A percentile compares a stretch with the other conserved stretches of the same genome.
Conservation (phyloP, 2,329 filamentous ascomycete genomes). For the Coniochaeta prunicola region DNA sequence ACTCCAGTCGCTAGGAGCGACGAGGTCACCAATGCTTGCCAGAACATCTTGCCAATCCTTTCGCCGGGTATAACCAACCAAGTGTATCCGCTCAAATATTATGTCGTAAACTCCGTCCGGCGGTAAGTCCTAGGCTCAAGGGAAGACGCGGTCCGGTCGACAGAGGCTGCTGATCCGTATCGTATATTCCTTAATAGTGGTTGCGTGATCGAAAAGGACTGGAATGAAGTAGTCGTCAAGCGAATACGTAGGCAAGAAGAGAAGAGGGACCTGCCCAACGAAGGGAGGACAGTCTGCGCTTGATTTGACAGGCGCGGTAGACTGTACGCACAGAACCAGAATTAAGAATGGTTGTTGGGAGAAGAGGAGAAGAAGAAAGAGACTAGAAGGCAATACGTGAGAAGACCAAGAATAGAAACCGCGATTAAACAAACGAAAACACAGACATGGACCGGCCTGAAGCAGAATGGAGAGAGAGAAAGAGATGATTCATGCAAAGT, state of each 20-base stretch:
- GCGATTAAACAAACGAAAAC: background rate
- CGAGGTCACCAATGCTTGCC: slow-evolving; percentile 24
- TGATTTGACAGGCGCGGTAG: background rate
- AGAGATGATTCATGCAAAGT: slow-evolving; percentile 1
- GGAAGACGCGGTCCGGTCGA: background rate
- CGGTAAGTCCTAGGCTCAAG: background rate
- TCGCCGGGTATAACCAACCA: background rate
- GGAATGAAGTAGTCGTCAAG: background rate
- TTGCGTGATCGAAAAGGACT: background rate
- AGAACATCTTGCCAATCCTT: slow-evolving; percentile 23
- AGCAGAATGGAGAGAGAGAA: background rate
- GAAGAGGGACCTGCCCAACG: background rate
- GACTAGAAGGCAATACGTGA: background rate
- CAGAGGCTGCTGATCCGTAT: background rate
- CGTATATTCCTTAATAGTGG: background rate
- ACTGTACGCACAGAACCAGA: background rate
- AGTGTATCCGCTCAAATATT: background rate
- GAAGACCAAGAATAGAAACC: background rate
- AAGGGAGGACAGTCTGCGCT: background rate
- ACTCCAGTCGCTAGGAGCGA: slow-evolving; percentile 27
- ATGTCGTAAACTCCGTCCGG: background rate
- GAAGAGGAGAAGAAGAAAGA: background rate
- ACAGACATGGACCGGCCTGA: background rate
- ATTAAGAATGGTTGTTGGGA: background rate
- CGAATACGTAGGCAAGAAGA: background rate